A percentile compares a stretch with the other conserved stretches of the same genome.
These are phyloP conservation scores for Kwoniella dejecticola DNA, from an alignment of 768 basidiomycete genomes.

Conservation along the genomic window DNA sequence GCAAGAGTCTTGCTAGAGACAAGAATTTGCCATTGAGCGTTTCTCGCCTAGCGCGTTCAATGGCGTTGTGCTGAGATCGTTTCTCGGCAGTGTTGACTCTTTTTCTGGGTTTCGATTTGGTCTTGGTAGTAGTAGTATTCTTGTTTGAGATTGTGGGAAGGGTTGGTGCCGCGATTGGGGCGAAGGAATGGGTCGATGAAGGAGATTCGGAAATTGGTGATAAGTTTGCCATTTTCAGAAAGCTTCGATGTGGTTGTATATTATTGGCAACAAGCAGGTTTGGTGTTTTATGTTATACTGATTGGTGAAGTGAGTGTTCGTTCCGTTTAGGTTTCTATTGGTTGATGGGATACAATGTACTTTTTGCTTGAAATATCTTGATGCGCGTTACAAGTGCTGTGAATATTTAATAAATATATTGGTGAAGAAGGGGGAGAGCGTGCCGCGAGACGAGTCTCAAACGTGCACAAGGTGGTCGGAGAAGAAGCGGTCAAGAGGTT, in stretches of 20 bases:
- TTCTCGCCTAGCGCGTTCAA: constrained; percentile 89
- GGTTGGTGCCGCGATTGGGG: constrained; percentile 7
- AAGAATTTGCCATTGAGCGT: constrained; percentile 90
- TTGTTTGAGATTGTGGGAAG: neutral
- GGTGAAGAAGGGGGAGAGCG: constrained; percentile 24
- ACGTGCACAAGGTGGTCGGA: constrained; percentile 55
- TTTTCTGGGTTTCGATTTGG: constrained; percentile 67
- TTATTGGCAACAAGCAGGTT: neutral
- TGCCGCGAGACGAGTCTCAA: constrained; percentile 55
- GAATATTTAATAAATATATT: neutral
- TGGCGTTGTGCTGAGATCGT: constrained; percentile 93
- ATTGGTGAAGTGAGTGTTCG: neutral
- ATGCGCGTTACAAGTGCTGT: neutral
- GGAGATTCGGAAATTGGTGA: constrained; percentile 40
- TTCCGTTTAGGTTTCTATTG: neutral
- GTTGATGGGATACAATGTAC: neutral
- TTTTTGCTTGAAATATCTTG: neutral
- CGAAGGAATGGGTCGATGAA: constrained; percentile 14
- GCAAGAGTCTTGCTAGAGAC: constrained; percentile 82
- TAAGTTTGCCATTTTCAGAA: constrained; percentile 23
- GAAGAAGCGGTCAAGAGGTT: constrained; percentile 10
- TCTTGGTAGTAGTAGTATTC: constrained; percentile 4
- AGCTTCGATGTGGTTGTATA: neutral
- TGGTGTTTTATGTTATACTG: neutral
- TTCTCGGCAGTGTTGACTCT: constrained; percentile 96